Percentiles rank a stretch among this genome's conserved stretches.
phyloP scores from a whole-genome alignment of 129 eudicot species.

The Saposhnikovia divaricata region DNA sequence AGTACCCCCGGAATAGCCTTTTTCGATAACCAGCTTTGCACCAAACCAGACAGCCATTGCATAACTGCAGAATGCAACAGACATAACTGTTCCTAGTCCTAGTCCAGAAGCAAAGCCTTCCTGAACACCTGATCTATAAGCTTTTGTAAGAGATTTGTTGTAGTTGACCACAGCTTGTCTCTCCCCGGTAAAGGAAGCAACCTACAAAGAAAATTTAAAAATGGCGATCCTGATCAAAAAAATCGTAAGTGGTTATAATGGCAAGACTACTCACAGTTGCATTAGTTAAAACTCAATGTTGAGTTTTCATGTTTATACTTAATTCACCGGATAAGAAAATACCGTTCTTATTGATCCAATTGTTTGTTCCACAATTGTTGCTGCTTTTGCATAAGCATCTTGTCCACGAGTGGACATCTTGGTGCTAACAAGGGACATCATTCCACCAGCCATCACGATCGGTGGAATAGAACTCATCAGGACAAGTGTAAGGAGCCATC shows the following conservation, averaged over 20 bases:
- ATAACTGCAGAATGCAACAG: constrained; percentile 47
- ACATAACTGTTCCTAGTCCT: constrained; percentile 62
- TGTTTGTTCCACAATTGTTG: constrained; percentile 74
- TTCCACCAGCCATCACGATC: constrained; percentile 54
- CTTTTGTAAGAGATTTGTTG: constrained; percentile 51
- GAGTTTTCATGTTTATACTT: neutral
- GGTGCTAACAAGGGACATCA: constrained; percentile 44
- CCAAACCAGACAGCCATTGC: constrained; percentile 86
- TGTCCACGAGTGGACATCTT: constrained; percentile 77
- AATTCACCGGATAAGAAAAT: neutral
- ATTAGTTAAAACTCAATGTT: neutral
- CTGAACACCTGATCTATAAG: constrained; percentile 60
- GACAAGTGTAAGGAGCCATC: constrained; percentile 91
- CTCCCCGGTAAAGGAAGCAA: constrained; percentile 89
- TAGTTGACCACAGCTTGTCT: constrained; percentile 66
- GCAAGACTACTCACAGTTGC: neutral
- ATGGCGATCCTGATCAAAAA: neutral
- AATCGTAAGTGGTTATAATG: neutral
- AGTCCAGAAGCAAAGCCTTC: constrained; percentile 79
- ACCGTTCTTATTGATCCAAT: constrained; percentile 4
- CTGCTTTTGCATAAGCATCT: constrained; percentile 71
- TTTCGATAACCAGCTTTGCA: constrained; percentile 58
- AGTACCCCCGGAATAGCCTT: constrained; percentile 58
- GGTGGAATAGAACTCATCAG: constrained; percentile 59
- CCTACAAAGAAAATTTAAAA: constrained; percentile 26